These are phyloP conservation scores for Batkoa obscura DNA, from an alignment of 371 early-diverging fungal species.

Conservation along the genomic window DNA sequence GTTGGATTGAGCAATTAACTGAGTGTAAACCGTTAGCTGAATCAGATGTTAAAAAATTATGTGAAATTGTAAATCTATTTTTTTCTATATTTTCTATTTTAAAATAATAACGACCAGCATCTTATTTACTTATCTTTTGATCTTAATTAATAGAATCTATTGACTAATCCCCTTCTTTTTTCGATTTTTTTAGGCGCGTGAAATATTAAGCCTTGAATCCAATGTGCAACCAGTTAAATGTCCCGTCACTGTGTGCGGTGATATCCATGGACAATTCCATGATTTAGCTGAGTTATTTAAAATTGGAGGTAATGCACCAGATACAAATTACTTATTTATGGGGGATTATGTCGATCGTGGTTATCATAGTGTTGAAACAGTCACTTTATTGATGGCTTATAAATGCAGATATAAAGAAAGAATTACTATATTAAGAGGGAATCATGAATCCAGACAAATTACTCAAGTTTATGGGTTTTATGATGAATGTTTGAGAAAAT, in stretches of 20 bases:
- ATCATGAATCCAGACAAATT: slow-evolving; percentile 98
- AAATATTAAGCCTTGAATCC: slow-evolving; percentile 80
- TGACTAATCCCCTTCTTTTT: not conserved
- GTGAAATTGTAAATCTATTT: slow-evolving; percentile 57
- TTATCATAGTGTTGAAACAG: slow-evolving; percentile 95
- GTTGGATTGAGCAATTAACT: slow-evolving; percentile 76
- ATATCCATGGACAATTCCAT: slow-evolving; percentile 98
- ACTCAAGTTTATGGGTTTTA: slow-evolving; percentile 99
- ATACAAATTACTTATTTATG: slow-evolving; percentile 97
- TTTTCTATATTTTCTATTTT: slow-evolving; percentile 8
- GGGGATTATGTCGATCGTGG: slow-evolving; percentile 99
- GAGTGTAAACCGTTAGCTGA: slow-evolving; percentile 85
- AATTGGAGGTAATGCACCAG: slow-evolving; percentile 93
- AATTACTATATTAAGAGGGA: slow-evolving; percentile 96
- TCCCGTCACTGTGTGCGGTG: slow-evolving; percentile 95
- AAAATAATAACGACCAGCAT: not conserved
- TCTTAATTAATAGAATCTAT: not conserved
- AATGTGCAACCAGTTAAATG: slow-evolving; percentile 88
- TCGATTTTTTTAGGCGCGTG: slow-evolving; percentile 46
- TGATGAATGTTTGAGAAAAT: slow-evolving; percentile 98
- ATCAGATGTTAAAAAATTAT: slow-evolving; percentile 81
- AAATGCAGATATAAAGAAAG: slow-evolving; percentile 85
- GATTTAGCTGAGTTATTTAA: slow-evolving; percentile 96
- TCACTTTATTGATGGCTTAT: slow-evolving; percentile 82
- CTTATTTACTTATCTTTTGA: not conserved